Percentiles rank a stretch among this genome's conserved stretches.
phyloP scores from a whole-genome alignment of 1,139 yeast species.

The Candida glucosophila region DNA sequence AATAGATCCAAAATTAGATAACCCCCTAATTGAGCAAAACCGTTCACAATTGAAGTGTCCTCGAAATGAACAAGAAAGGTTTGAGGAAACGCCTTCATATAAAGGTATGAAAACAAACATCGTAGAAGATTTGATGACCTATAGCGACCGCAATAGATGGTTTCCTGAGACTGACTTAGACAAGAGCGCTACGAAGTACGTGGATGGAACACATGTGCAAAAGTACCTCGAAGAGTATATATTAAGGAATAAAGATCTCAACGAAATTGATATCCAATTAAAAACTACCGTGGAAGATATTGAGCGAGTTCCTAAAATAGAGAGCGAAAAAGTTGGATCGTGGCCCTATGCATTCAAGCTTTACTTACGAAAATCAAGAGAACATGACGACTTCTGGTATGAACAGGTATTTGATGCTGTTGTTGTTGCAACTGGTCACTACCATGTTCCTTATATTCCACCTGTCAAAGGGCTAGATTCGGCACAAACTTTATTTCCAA shows the following conservation, averaged over 20 bases:
- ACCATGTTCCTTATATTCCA: slow-evolving; percentile 26
- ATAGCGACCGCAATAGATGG: slow-evolving; percentile 30
- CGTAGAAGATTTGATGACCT: slow-evolving; percentile 38
- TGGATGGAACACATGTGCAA: slow-evolving; percentile 18
- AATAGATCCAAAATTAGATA: slow-evolving; percentile 33
- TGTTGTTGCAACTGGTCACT: slow-evolving; percentile 25
- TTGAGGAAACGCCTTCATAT: slow-evolving; percentile 32
- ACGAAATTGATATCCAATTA: slow-evolving; percentile 15
- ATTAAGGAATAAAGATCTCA: slow-evolving; percentile 9
- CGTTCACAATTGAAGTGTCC: slow-evolving; percentile 44
- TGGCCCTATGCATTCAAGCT: slow-evolving; percentile 32
- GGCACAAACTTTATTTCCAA: slow-evolving; percentile 16
- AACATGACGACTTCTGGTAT: slow-evolving; percentile 12
- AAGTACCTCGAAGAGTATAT: slow-evolving; percentile 28
- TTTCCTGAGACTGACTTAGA: slow-evolving; percentile 13
- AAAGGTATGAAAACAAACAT: slow-evolving; percentile 30
- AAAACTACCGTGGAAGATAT: slow-evolving; percentile 18
- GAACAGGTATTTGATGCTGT: slow-evolving; percentile 17
- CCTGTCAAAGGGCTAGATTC: slow-evolving; percentile 30
- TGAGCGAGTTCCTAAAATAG: slow-evolving; percentile 25
- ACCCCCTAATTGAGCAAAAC: slow-evolving; percentile 44
- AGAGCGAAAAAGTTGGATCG: slow-evolving; percentile 14
- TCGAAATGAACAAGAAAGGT: slow-evolving; percentile 15
- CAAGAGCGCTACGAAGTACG: slow-evolving; percentile 17
- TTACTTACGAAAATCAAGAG: slow-evolving; percentile 21